Percentiles rank a stretch among this genome's conserved stretches.
Conservation (phyloP, 2,329 filamentous ascomycete species). For the Fusarium subglutinans region DNA sequence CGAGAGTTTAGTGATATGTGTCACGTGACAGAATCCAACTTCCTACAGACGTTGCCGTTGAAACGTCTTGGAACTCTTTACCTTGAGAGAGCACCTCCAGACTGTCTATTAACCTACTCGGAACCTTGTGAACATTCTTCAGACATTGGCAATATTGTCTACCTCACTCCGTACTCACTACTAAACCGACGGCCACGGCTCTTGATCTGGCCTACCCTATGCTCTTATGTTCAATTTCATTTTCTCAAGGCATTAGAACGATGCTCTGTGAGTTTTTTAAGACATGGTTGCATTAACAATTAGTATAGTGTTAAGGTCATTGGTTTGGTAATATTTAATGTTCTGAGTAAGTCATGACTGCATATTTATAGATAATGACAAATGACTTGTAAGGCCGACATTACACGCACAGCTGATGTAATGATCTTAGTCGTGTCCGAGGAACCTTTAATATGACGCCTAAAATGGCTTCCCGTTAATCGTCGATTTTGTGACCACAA, state of each 20-base stretch:
- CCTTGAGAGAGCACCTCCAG: not conserved
- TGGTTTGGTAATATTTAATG: not conserved
- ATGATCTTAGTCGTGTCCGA: too few species aligned
- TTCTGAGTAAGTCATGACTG: not conserved
- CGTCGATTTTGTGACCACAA: not conserved
- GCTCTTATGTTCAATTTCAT: not conserved
- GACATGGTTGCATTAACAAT: not conserved
- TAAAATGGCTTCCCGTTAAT: not conserved
- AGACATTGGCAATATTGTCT: not conserved
- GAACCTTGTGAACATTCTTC: not conserved
- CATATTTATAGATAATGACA: not conserved
- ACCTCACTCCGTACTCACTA: not conserved
- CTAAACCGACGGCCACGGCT: not conserved
- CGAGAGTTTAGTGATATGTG: constrained; percentile 33
- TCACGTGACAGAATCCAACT: constrained; percentile 30
- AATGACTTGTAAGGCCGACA: not conserved
- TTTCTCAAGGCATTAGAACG: not conserved
- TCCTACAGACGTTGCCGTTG: not conserved
- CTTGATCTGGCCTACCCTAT: not conserved
- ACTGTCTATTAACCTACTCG: not conserved
- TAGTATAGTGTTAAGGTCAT: not conserved
- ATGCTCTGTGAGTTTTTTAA: not conserved
- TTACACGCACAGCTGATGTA: not conserved
- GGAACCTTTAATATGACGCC: not conserved
- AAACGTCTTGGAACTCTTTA: not conserved